These are phyloP conservation scores for Pouteria campechiana DNA, from an alignment of 179 eudicot species.

Conservation along the genomic window DNA sequence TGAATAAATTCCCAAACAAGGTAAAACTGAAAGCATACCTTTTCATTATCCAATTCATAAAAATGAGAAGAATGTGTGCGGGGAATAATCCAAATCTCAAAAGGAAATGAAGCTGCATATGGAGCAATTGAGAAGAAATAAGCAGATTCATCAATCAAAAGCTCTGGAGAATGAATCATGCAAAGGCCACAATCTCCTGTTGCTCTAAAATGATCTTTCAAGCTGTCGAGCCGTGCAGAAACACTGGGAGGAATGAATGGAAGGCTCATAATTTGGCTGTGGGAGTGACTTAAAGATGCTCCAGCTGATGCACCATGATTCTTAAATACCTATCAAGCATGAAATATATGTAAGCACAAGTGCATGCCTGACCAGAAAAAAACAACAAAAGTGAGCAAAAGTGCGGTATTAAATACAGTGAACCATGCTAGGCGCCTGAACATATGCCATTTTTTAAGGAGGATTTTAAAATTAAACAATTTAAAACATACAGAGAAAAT, in stretches of 20 bases:
- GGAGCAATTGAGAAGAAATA: slow-evolving; percentile 75
- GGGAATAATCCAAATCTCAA: slow-evolving; percentile 93
- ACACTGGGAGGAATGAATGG: slow-evolving; percentile 59
- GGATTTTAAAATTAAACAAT: too few species aligned
- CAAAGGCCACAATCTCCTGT: slow-evolving; percentile 76
- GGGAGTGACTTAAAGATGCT: slow-evolving; percentile 97
- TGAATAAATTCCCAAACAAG: neutral
- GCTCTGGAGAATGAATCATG: slow-evolving; percentile 36
- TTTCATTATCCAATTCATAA: slow-evolving; percentile 53
- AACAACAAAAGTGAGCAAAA: too few species aligned
- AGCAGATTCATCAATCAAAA: slow-evolving; percentile 43
- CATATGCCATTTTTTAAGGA: too few species aligned
- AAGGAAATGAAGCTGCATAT: slow-evolving; percentile 79
- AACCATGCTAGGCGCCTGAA: too few species aligned
- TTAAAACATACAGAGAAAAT: too few species aligned
- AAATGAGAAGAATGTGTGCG: slow-evolving; percentile 67
- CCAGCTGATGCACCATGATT: slow-evolving; percentile 97
- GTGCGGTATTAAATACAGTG: too few species aligned
- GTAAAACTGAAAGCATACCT: slow-evolving; percentile 29
- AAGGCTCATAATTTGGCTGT: slow-evolving; percentile 83
- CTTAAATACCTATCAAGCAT: slow-evolving; percentile 58
- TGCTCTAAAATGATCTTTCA: slow-evolving; percentile 60
- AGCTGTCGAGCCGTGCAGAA: slow-evolving; percentile 55
- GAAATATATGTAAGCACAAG: neutral
- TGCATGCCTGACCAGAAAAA: too few species aligned